phyloP scores from a whole-genome alignment of 495 filamentous ascomycete genomes.

The Aspergillus heteromorphus region DNA sequence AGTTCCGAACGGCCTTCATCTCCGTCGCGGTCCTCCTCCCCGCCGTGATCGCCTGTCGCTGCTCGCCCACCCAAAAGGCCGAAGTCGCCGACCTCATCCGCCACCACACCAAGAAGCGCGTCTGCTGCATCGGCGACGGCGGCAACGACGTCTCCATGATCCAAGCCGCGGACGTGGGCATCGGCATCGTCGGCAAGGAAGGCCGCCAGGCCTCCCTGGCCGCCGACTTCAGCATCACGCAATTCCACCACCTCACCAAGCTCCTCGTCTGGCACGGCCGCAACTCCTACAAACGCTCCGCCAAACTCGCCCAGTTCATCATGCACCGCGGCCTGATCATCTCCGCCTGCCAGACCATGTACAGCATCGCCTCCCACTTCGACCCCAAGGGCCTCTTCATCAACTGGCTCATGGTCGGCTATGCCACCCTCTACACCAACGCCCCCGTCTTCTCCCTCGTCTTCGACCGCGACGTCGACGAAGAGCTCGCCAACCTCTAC shows the following conservation, averaged over 20 bases:
- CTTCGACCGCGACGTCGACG: constrained; percentile 91
- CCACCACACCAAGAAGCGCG: constrained; percentile 82
- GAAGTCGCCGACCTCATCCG: constrained; percentile 90
- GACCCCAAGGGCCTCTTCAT: constrained; percentile 92
- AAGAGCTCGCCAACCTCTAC: constrained; percentile 87
- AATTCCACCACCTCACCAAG: constrained; percentile 95
- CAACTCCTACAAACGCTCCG: constrained; percentile 92
- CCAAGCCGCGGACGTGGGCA: constrained; percentile 93
- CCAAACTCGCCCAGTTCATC: constrained; percentile 96
- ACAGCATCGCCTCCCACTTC: constrained; percentile 83
- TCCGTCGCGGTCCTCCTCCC: constrained; percentile 81
- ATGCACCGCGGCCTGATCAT: constrained; percentile 97
- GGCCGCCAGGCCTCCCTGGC: constrained; percentile 91
- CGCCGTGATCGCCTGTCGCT: constrained; percentile 92
- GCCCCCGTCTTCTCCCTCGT: constrained; percentile 93
- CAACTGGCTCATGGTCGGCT: constrained; percentile 96
- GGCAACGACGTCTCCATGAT: constrained; percentile 99
- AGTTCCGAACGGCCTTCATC: constrained; percentile 82
- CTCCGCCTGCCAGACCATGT: constrained; percentile 93
- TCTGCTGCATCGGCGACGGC: constrained; percentile 95
- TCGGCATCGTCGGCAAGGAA: constrained; percentile 98
- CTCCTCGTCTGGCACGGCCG: constrained; percentile 96
- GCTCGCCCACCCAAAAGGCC: constrained; percentile 95
- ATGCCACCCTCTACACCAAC: constrained; percentile 95
- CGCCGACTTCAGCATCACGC: constrained; percentile 91